phyloP scores from a whole-genome alignment of 1,284 basidiomycete genomes.

The Tilletia indica region DNA sequence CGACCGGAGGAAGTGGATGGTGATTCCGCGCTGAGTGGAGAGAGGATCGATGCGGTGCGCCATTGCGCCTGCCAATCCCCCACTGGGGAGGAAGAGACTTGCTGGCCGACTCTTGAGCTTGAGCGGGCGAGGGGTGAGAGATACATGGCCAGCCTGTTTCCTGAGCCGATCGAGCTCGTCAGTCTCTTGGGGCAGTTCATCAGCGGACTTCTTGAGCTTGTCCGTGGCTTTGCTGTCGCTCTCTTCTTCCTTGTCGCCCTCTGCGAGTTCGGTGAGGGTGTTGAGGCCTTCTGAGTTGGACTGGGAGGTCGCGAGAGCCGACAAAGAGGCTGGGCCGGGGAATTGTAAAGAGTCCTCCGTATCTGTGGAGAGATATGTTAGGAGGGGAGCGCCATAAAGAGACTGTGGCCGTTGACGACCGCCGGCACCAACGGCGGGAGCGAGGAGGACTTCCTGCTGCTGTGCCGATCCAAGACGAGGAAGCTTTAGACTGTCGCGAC shows the following conservation, averaged over 20 bases:
- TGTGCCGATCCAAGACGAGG: too few relatives aligned
- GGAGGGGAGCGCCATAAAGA: background rate
- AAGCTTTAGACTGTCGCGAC: too few relatives aligned
- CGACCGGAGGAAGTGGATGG: background rate
- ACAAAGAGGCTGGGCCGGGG: too few relatives aligned
- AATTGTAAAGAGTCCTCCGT: too few relatives aligned
- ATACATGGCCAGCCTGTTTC: conserved; percentile 37
- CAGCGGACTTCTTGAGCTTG: conserved; percentile 35
- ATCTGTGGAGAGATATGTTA: too few relatives aligned
- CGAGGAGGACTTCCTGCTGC: too few relatives aligned
- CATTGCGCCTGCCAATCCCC: conserved; percentile 1
- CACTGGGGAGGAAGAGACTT: conserved; percentile 37
- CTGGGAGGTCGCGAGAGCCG: background rate
- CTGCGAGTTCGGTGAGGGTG: conserved; percentile 6
- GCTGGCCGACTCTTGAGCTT: conserved; percentile 49
- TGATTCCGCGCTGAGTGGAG: background rate
- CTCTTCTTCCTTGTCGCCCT: conserved; percentile 1
- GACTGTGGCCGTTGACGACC: background rate
- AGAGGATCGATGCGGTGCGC: background rate
- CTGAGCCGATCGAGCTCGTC: conserved; percentile 38
- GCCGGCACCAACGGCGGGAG: background rate
- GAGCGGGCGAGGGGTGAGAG: conserved; percentile 43
- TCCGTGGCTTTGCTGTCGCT: background rate
- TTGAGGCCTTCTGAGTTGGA: background rate
- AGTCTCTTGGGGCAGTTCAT: conserved; percentile 35